Evolutionary conservation across 345 rosid species (phyloP).

Genomic region (Hibiscus mutabilis): DNA sequence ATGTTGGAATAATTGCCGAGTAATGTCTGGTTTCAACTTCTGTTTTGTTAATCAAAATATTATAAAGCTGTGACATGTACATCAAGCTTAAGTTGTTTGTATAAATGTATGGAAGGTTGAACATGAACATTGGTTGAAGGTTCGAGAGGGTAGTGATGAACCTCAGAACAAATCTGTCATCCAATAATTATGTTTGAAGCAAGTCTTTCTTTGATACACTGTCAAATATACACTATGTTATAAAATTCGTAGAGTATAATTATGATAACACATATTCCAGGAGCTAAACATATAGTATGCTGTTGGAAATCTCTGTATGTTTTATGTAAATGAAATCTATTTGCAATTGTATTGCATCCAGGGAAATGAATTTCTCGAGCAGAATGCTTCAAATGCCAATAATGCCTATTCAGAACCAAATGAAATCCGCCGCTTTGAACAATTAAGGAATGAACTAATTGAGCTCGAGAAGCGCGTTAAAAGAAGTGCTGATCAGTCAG

Average conservation of each 20-base stretch:
- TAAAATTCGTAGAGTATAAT: neutral
- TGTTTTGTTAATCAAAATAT: neutral
- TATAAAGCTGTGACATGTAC: neutral
- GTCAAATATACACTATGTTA: neutral
- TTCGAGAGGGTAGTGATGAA: neutral
- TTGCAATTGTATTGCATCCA: constrained; percentile 27
- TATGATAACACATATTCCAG: neutral
- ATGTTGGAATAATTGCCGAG: neutral
- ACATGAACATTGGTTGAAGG: neutral
- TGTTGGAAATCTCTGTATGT: neutral
- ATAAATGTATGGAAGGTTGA: neutral
- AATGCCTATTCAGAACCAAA: constrained; percentile 39
- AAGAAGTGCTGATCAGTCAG: constrained; percentile 59
- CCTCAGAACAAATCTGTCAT: neutral
- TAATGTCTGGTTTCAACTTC: neutral
- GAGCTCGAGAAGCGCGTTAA: constrained; percentile 91
- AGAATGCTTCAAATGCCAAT: constrained; percentile 27
- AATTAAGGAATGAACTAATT: constrained; percentile 76
- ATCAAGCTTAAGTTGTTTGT: constrained; percentile 4
- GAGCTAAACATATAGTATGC: neutral
- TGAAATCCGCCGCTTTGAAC: constrained; percentile 74
- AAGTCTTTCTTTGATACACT: neutral
- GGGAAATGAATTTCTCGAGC: constrained; percentile 40
- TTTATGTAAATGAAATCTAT: constrained; percentile 10
- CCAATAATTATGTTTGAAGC: neutral